These are phyloP conservation scores for Pythium chondricola DNA, from an alignment of 352 stramenopile genomes.

Conservation along the genomic window DNA sequence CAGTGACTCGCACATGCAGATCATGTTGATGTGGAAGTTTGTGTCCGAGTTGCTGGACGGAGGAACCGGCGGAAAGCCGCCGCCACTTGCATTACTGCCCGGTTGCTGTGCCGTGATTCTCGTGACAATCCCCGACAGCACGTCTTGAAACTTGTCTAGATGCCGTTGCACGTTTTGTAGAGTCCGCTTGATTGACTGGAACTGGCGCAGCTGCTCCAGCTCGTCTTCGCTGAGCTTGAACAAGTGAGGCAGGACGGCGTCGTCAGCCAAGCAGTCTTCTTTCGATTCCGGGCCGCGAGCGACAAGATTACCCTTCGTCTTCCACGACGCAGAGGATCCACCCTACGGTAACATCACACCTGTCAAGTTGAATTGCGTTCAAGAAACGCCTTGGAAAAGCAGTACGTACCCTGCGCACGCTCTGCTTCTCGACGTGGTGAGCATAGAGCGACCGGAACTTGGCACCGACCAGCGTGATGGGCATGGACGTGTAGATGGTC, in stretches of 20 bases:
- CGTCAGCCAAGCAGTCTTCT: neutral
- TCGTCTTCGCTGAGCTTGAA: slow-evolving; percentile 46
- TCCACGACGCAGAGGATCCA: slow-evolving; percentile 52
- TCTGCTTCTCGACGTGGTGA: slow-evolving; percentile 54
- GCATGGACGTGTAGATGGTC: slow-evolving; percentile 74
- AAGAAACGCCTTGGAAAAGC: neutral
- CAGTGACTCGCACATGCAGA: slow-evolving; percentile 25
- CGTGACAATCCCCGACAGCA: slow-evolving; percentile 21
- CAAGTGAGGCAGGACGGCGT: slow-evolving; percentile 1
- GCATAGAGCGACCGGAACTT: slow-evolving; percentile 74
- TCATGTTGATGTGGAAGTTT: slow-evolving; percentile 1
- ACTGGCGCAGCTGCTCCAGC: slow-evolving; percentile 33
- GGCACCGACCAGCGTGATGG: slow-evolving; percentile 57
- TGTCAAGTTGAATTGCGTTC: neutral
- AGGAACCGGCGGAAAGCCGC: neutral
- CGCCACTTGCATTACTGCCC: too few relatives aligned
- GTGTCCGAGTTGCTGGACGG: slow-evolving; percentile 8
- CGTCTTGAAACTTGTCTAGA: slow-evolving; percentile 33
- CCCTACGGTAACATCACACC: slow-evolving; percentile 25
- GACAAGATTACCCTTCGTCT: slow-evolving; percentile 28
- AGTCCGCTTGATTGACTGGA: slow-evolving; percentile 40
- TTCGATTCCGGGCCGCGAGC: neutral
- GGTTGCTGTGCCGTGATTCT: neutral
- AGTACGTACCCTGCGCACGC: slow-evolving; percentile 39
- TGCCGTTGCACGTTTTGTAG: slow-evolving; percentile 46